Evolutionary conservation across 202 grass and related monocot genomes (phyloP).

Genomic region (Schoenoplectus tabernaemontani): DNA sequence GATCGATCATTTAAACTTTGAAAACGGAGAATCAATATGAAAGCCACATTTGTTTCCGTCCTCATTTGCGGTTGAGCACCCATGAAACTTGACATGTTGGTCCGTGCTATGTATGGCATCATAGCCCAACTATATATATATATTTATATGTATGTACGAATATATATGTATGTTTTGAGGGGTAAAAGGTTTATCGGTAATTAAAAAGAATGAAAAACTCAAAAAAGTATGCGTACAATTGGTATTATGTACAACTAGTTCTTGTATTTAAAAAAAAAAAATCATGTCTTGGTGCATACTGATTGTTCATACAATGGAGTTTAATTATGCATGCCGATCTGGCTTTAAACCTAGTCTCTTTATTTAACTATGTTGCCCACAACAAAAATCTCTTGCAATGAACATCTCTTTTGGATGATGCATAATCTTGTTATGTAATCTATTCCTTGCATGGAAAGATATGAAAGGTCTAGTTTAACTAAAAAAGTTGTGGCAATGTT

Average conservation of each 20-base stretch:
- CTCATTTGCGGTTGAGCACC: too few species aligned
- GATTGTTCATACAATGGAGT: background rate
- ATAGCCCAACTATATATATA: too few species aligned
- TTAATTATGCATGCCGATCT: background rate
- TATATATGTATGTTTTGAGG: background rate
- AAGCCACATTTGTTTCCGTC: too few species aligned
- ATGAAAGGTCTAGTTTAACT: slow-evolving; percentile 17
- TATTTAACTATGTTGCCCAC: background rate
- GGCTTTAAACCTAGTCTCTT: background rate
- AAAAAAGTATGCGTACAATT: background rate
- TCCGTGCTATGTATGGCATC: too few species aligned
- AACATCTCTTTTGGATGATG: background rate
- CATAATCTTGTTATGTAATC: background rate
- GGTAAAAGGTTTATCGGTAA: background rate
- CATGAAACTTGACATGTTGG: too few species aligned
- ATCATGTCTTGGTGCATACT: background rate
- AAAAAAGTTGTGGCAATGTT: background rate
- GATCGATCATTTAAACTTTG: too few species aligned
- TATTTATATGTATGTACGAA: too few species aligned
- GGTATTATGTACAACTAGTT: too few species aligned
- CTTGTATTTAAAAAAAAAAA: too few species aligned
- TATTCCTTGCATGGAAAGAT: background rate
- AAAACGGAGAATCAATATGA: too few species aligned
- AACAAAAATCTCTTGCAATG: background rate
- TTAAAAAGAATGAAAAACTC: background rate